Base-by-base conservation (phyloP, 345 rosid genomes). In the Mercurialis annua region DNA sequence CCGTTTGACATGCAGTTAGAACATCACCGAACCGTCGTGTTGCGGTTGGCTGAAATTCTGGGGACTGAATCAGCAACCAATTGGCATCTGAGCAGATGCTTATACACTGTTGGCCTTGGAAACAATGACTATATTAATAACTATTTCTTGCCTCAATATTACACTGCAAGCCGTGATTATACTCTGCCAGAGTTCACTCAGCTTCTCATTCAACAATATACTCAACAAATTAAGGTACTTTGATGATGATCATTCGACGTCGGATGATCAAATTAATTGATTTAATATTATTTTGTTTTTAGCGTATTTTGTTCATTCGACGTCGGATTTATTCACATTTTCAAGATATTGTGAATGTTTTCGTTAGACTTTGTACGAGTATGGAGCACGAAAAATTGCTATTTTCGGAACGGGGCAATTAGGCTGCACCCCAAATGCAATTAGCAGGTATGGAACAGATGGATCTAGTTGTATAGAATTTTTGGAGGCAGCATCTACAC, bases 91-190 rank as follows among this genome's bases (percentile, higher is more conserved):
- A 67, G 62, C 27, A 67, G 70, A 30, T 79, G 85, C 67, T 71
- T 84, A 21, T 77, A 79, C 61, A 42, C 77, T 0, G 49, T 77
- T 6, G 71, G 23, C 5, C 69, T 81, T 15, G 87, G 83, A 36
- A 81, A 73, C 65, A 84, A 81, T 36, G 87, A 84, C 18, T 84
- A 77, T 74, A 68, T 84, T 42, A 79, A 77, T 71, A 79, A 76
- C 66, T 84, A 79, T 50, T 81, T 72, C 66, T 0, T 51, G 46
- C 66, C 67, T 4, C 20, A 62, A 15, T 20, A 51, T 53, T 62
- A 70, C 46, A 30, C 46, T 1, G 8, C 40, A 6, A 62, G 54
- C 46, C 24, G 14, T 4, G 0, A 36, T 1, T 62, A 51, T 21
- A 11, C 66, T 5, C 42, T 27, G 10, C 6, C 18, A 1, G 44